Conservation (phyloP, 441 rosid genomes). For the Arabidopsis lyrata region DNA sequence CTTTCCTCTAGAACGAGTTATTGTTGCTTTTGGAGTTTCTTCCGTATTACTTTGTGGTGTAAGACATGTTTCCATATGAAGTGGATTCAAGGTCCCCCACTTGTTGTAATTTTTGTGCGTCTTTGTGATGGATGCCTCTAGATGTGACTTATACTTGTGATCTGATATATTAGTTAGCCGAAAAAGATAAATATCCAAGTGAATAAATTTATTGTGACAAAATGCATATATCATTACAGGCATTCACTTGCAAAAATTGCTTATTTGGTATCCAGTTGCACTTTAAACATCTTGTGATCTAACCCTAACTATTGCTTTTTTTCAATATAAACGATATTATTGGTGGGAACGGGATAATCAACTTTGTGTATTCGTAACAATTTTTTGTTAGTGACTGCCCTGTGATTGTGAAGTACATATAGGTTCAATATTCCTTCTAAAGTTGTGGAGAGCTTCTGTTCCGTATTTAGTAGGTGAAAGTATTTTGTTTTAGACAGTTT, state of each 20-base stretch:
- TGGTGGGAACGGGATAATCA: background rate
- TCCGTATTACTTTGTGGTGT: slow-evolving; percentile 7
- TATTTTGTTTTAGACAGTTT: slow-evolving; percentile 20
- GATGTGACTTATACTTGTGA: slow-evolving; percentile 17
- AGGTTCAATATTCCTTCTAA: slow-evolving; percentile 12
- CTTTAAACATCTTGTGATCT: slow-evolving; percentile 17
- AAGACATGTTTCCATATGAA: background rate
- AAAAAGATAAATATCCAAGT: background rate
- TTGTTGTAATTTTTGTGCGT: slow-evolving; percentile 12
- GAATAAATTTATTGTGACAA: background rate
- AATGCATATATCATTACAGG: slow-evolving; percentile 1
- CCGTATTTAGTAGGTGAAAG: slow-evolving; percentile 14
- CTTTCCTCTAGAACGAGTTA: slow-evolving; percentile 2
- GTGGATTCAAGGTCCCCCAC: background rate
- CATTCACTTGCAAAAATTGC: background rate
- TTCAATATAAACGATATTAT: slow-evolving; percentile 4
- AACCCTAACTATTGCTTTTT: slow-evolving; percentile 7
- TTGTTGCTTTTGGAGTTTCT: slow-evolving; percentile 19
- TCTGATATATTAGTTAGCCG: background rate
- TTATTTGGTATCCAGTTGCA: slow-evolving; percentile 20
- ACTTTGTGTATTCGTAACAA: slow-evolving; percentile 1
- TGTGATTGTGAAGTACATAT: background rate
- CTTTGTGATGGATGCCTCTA: slow-evolving; percentile 22
- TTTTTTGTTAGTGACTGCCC: slow-evolving; percentile 2
- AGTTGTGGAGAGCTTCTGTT: slow-evolving; percentile 9